A percentile compares a stretch with the other conserved stretches of the same genome.
phyloP scores from a whole-genome alignment of 2,329 filamentous ascomycete species.

The Harringtonia aguacate region DNA sequence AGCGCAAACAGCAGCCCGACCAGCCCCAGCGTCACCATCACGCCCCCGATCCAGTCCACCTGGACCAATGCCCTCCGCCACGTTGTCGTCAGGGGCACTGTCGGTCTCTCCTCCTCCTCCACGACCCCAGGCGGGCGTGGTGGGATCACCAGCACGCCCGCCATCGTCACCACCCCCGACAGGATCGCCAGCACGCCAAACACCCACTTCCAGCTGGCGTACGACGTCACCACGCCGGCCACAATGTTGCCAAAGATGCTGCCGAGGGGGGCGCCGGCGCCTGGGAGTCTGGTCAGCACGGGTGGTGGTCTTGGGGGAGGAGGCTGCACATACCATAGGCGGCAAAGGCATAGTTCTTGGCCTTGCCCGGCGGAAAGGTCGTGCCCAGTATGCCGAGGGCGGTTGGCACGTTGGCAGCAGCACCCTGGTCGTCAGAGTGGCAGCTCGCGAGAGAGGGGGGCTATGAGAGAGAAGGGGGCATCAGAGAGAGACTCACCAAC shows the following conservation, averaged over 20 bases:
- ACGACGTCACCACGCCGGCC: constrained; percentile 52
- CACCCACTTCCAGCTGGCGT: constrained; percentile 54
- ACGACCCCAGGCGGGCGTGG: constrained; percentile 11
- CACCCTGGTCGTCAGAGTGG: constrained; percentile 29
- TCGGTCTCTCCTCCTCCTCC: constrained; percentile 8
- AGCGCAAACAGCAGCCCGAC: constrained; percentile 55
- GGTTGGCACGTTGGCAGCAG: constrained; percentile 59
- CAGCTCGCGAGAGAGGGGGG: background rate
- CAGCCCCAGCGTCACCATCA: constrained; percentile 50
- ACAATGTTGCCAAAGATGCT: constrained; percentile 55
- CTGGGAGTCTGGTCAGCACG: constrained; percentile 15
- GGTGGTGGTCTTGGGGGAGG: background rate
- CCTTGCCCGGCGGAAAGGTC: constrained; percentile 55
- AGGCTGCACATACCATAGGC: constrained; percentile 35
- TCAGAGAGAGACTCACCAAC: constrained; percentile 28
- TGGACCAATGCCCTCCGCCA: constrained; percentile 3
- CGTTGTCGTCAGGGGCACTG: no score
- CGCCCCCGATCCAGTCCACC: constrained; percentile 58
- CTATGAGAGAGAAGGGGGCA: no score
- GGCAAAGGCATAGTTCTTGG: constrained; percentile 62
- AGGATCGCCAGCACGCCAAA: constrained; percentile 55
- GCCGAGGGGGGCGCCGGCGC: constrained; percentile 54
- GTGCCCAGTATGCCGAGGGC: constrained; percentile 60
- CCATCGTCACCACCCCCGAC: constrained; percentile 42
- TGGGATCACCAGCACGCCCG: constrained; percentile 51